Evolutionary conservation across 2,329 filamentous ascomycete species (phyloP).

Genomic region (Sclerotinia borealis): DNA sequence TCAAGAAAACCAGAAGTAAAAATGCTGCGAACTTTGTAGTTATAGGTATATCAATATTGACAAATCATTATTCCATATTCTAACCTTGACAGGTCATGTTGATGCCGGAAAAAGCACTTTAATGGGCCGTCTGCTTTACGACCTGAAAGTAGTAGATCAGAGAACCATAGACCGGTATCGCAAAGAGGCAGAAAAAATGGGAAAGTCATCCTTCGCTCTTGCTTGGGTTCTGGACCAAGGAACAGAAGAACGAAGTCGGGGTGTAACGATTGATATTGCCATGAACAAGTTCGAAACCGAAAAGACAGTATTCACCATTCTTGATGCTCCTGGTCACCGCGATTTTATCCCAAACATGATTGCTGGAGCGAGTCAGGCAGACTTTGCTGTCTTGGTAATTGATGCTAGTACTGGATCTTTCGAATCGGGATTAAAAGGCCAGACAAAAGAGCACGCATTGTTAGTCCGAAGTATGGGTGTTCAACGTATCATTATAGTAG

Average conservation of each 20-base stretch:
- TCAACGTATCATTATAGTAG: conserved; percentile 76
- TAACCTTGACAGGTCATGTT: conserved; percentile 65
- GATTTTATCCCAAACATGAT: conserved; percentile 99
- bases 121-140: conserved; percentile 89
- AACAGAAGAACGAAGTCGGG: conserved; percentile 78
- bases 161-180: conserved; percentile 82
- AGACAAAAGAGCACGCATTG: conserved; percentile 89
- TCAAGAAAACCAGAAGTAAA: conserved; percentile 68
- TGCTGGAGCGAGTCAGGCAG: conserved; percentile 88
- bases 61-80: conserved; percentile 18
- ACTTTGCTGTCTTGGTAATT: conserved; percentile 91
- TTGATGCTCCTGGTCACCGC: conserved; percentile 89
- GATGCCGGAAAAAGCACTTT: conserved; percentile 97
- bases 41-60: conserved; percentile 57
- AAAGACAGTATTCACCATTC: conserved; percentile 80
- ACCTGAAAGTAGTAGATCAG: conserved; percentile 82
- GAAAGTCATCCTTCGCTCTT: conserved; percentile 91
- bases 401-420: conserved; percentile 88
- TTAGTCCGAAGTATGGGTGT: conserved; percentile 88
- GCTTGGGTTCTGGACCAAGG: conserved; percentile 96
- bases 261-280: conserved; percentile 95
- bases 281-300: conserved; percentile 92
- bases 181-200: conserved; percentile 82
- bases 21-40: conserved; percentile 86
- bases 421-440: conserved; percentile 86